Conservation (phyloP, 257 asterid species). For the Catharanthus roseus region DNA sequence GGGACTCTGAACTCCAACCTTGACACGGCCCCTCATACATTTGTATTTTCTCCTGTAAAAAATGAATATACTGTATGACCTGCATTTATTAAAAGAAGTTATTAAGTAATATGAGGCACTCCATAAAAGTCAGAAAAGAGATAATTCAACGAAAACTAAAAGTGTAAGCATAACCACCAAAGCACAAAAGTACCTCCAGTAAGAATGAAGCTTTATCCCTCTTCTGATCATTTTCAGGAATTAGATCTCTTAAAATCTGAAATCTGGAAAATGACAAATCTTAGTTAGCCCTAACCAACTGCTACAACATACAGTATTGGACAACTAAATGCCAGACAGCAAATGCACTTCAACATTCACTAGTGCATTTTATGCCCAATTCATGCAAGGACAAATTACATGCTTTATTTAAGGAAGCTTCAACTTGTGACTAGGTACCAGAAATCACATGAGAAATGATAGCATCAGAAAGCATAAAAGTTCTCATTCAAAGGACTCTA, state of each 20-base stretch:
- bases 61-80: conserved; percentile 88
- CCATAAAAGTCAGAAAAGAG: background rate
- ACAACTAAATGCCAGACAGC: background rate
- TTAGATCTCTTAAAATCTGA: conserved; percentile 60
- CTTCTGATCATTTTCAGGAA: conserved; percentile 81
- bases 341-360: background rate
- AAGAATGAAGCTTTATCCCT: conserved; percentile 77
- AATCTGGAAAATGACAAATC: conserved; percentile 40
- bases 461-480: background rate
- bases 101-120: background rate
- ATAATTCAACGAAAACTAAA: background rate
- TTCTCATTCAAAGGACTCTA: background rate
- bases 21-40: conserved; percentile 54
- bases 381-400: background rate
- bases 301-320: background rate
- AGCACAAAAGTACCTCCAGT: conserved; percentile 56
- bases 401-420: background rate
- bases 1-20: conserved; percentile 71
- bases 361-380: background rate
- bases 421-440: background rate
- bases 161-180: conserved; percentile 13
- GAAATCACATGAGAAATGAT: background rate
- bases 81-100: conserved; percentile 30
- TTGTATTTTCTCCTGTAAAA: conserved; percentile 62
- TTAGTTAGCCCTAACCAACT: conserved; percentile 13